Evolutionary conservation across 306 rosid species (phyloP).

Genomic region (Rosa lucieae): DNA sequence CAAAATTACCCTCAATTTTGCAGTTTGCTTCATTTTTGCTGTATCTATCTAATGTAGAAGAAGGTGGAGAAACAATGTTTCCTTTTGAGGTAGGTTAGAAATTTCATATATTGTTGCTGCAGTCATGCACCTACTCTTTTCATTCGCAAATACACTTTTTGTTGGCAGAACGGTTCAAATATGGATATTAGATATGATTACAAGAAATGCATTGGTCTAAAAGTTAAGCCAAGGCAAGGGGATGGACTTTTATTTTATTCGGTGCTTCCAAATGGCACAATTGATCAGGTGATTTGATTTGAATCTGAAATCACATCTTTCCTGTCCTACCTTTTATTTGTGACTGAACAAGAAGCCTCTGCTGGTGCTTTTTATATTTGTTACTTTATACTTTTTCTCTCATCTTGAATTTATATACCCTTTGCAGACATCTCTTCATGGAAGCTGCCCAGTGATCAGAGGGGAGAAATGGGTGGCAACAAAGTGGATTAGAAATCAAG

Average conservation of each 20-base stretch:
- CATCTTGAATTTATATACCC: conserved; percentile 10
- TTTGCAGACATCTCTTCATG: conserved; percentile 63
- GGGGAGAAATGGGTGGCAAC: conserved; percentile 80
- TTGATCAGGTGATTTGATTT: conserved; percentile 46
- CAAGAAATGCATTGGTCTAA: conserved; percentile 58
- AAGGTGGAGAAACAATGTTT: conserved; percentile 74
- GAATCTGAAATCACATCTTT: not conserved
- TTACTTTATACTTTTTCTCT: not conserved
- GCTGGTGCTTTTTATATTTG: not conserved
- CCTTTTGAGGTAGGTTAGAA: conserved; percentile 57
- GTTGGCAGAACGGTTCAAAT: conserved; percentile 45
- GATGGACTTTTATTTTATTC: conserved; percentile 71
- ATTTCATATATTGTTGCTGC: not conserved
- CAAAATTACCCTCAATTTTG: conserved; percentile 6
- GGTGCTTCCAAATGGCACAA: conserved; percentile 50
- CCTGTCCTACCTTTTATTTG: not conserved
- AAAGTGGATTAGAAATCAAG: conserved; percentile 57
- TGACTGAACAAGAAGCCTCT: conserved; percentile 2
- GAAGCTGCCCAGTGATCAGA: conserved; percentile 67
- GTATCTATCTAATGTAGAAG: conserved; percentile 61
- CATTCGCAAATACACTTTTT: conserved; percentile 2
- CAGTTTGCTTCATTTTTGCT: conserved; percentile 70
- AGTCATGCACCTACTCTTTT: not conserved
- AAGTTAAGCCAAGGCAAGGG: conserved; percentile 60
- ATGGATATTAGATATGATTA: conserved; percentile 40